phyloP scores from a whole-genome alignment of 257 asterid species.

The Fraxinus quadrangulata region DNA sequence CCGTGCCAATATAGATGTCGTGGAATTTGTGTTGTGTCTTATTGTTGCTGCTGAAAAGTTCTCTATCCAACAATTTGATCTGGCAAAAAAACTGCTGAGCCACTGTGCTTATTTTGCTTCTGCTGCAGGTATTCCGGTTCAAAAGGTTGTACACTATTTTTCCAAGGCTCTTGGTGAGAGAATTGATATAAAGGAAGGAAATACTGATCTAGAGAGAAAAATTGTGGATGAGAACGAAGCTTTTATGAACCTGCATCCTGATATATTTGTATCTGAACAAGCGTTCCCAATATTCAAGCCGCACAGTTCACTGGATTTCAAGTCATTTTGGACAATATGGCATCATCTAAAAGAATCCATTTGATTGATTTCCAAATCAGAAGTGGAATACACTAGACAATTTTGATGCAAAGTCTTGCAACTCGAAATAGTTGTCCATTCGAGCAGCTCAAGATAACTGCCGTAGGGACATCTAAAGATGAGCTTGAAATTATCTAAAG shows the following conservation, averaged over 20 bases:
- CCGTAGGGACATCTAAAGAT: conserved; percentile 20
- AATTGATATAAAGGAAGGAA: conserved; percentile 30
- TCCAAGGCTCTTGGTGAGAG: conserved; percentile 42
- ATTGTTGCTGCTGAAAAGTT: conserved; percentile 28
- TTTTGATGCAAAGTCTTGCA: conserved; percentile 41
- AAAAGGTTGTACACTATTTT: conserved; percentile 31
- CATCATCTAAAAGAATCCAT: conserved; percentile 34
- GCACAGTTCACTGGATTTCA: conserved; percentile 40
- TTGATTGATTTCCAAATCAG: conserved; percentile 38
- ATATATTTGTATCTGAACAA: conserved; percentile 3
- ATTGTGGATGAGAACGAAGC: conserved; percentile 23
- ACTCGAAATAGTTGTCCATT: conserved; percentile 14
- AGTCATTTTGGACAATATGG: conserved; percentile 36
- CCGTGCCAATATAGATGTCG: neutral
- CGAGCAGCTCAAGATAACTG: conserved; percentile 43
- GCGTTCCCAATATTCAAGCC: conserved; percentile 30
- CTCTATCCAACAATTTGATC: conserved; percentile 28
- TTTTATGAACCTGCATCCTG: conserved; percentile 7
- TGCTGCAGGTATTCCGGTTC: conserved; percentile 23
- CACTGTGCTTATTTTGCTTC: conserved; percentile 27
- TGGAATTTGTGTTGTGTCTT: neutral
- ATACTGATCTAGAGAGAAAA: conserved; percentile 12
- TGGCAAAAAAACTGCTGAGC: conserved; percentile 32
- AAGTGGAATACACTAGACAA: conserved; percentile 37
- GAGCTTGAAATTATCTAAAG: too few species aligned